Evolutionary conservation across 352 stramenopile genomes (phyloP), one percentile per base, ranked within the genome.

Genomic region (Elongisporangium prolatum): DNA sequence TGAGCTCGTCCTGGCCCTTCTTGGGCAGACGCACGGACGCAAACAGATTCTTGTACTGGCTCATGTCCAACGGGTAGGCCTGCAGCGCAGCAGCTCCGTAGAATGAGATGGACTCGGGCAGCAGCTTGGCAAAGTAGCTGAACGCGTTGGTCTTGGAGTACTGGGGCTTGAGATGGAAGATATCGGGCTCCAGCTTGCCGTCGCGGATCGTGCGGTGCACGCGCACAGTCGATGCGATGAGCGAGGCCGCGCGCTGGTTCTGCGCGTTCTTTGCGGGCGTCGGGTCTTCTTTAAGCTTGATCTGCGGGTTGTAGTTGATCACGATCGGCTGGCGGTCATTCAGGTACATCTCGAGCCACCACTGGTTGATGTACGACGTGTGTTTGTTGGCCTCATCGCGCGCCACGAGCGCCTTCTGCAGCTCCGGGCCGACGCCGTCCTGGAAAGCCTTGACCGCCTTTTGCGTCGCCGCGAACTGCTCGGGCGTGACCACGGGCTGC

Each of bases 271-370:
- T 97, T 28, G 75, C 87, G 3, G 79, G 60, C 28, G 81, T 70
- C 10, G 80, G 81, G 67, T 96, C 84, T 58, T 84, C 80, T 63
- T 93, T 93, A 62, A 95, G 82, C 71, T 91, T 91, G 60, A 95
- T 81, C 71, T 97, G 87, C 59, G 89, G 89, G 71, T 96, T 97
- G 72, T 94, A 95, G 75, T 97, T 97, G 67, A 96, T 78, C 25
- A 86, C 80, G 48, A 97, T 66, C 50, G 89, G 77, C 64, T 91
- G 80, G 20, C 89, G 88, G 67, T 96, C 87, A 18, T 54, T 77
- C 47, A 97, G 62, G 72, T 97, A 97, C 89, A 97, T 97, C 56
- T 97, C 89, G 25, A 93, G 86, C 89, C 89, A 97, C 86, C 88
- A 96, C 60, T 95, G 76, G 74, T 96, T 95, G 65, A 96, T 96